Base-by-base conservation (phyloP, 495 filamentous ascomycete genomes). In the Cairneyella variabilis region DNA sequence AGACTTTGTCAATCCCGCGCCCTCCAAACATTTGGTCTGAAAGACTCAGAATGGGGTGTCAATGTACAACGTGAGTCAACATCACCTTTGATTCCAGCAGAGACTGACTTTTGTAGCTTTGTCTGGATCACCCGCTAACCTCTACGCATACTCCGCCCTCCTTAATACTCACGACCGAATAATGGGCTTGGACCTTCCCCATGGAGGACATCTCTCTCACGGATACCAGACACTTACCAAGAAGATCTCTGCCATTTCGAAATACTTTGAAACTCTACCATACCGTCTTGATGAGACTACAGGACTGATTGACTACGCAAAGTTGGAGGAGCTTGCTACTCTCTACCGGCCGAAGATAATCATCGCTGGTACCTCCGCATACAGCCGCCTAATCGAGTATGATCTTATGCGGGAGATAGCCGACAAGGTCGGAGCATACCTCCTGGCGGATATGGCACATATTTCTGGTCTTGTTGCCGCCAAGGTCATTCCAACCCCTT, bases 151-250 rank as follows among this genome's bases (percentile, higher is more conserved):
- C 71, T 96, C 90, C 9, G 93, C 93, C 41, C 69, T 98, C 14
- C 84, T 96, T 65, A 84, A 91, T 60, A 85, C 86, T 8, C 93
- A 97, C 71, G 93, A 97, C 56, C 84, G 93, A 42, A 81, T 98
- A 51, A 97, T 98, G 93, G 92, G 95, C 38, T 80, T 98, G 40
- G 93, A 98, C 69, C 80, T 98, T 14, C 93, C 93, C 39, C 93
- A 98, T 62, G 93, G 93, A 43, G 93, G 93, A 50, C 93, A 98
- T 71, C 78, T 98, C 34, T 97, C 93, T 14, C 93, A 98, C 69
- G 93, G 93, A 46, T 98, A 98, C 71, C 93, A 98, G 70, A 97
- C 86, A 11, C 91, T 95, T 1, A 91, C 88, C 38, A 97, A 97
- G 77, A 98, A 98, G 78, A 97, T 98, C 61, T 97, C 93, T 14